Conservation (phyloP, 352 stramenopile species). For the Phytopythium aichiense region DNA sequence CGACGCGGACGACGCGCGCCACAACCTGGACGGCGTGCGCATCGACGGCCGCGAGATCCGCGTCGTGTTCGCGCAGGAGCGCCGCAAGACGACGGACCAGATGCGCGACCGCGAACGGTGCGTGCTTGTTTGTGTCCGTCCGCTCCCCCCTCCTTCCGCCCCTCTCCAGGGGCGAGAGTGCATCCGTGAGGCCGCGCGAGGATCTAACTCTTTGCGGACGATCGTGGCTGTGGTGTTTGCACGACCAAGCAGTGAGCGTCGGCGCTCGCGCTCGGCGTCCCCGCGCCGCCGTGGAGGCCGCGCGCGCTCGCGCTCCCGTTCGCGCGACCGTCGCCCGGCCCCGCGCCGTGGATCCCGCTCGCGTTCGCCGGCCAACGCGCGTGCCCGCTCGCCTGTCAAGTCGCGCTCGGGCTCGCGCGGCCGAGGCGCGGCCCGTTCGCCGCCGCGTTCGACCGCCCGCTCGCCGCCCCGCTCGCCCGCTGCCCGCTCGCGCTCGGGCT, state of each 20-base stretch:
- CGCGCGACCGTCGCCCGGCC: conserved; percentile 22
- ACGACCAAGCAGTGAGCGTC: not conserved
- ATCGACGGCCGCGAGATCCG: conserved; percentile 92
- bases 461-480: conserved; percentile 25
- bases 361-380: conserved; percentile 11
- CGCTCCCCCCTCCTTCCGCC: not conserved
- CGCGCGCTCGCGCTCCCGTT: conserved; percentile 49
- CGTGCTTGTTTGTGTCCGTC: conserved; percentile 1
- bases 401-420: conserved; percentile 34
- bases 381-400: conserved; percentile 38
- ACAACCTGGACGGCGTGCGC: conserved; percentile 88
- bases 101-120: conserved; percentile 89
- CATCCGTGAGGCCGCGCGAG: not conserved
- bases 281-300: conserved; percentile 20
- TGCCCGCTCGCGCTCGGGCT: conserved; percentile 24
- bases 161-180: not conserved
- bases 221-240: not conserved
- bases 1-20: conserved; percentile 87
- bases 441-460: conserved; percentile 19
- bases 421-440: conserved; percentile 39
- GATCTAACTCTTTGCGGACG: not conserved
- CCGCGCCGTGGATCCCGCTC: conserved; percentile 17
- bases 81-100: conserved; percentile 93
- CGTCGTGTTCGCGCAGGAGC: conserved; percentile 96
- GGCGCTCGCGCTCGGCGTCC: conserved; percentile 22